Evolutionary conservation across 73 alveolate species (phyloP).

Genomic region (Effrenium voratum): DNA sequence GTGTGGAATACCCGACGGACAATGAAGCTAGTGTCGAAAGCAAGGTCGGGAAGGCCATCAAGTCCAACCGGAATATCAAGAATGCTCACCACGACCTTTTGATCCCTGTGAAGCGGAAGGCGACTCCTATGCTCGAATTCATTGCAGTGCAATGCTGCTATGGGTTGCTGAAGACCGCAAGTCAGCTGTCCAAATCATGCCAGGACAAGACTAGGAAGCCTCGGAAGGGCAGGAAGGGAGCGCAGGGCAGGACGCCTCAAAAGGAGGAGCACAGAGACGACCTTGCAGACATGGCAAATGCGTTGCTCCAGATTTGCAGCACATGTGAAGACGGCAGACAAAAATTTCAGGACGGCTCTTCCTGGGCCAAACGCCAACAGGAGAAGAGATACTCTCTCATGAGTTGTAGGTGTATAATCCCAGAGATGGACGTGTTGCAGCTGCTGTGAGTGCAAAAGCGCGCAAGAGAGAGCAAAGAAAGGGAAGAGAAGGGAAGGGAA

Average conservation of each 20-base stretch:
- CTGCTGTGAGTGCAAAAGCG: too few species aligned
- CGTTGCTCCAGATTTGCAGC: slow-evolving; percentile 29
- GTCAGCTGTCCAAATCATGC: slow-evolving; percentile 21
- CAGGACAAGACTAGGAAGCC: slow-evolving; percentile 66
- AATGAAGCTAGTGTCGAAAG: slow-evolving; percentile 39
- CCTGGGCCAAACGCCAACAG: slow-evolving; percentile 51
- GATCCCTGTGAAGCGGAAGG: slow-evolving; percentile 46
- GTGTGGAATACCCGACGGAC: slow-evolving; percentile 36
- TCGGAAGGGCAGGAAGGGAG: too few species aligned
- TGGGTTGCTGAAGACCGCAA: slow-evolving; percentile 28
- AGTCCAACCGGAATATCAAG: slow-evolving; percentile 13
- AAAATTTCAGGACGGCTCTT: neutral
- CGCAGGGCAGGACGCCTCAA: too few species aligned
- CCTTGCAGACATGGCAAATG: slow-evolving; percentile 48
- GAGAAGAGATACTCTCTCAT: slow-evolving; percentile 29
- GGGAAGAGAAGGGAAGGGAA: too few species aligned
- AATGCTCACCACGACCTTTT: slow-evolving; percentile 56
- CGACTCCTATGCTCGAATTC: neutral
- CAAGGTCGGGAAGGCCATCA: slow-evolving; percentile 49
- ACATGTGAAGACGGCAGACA: slow-evolving; percentile 4
- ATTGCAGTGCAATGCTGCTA: slow-evolving; percentile 61
- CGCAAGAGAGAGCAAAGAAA: too few species aligned
- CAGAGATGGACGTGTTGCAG: slow-evolving; percentile 20
- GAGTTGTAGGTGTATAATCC: slow-evolving; percentile 4
- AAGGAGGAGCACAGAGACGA: neutral